Evolutionary conservation across 768 basidiomycete species (phyloP).

Genomic region (Lyophyllum decastes): DNA sequence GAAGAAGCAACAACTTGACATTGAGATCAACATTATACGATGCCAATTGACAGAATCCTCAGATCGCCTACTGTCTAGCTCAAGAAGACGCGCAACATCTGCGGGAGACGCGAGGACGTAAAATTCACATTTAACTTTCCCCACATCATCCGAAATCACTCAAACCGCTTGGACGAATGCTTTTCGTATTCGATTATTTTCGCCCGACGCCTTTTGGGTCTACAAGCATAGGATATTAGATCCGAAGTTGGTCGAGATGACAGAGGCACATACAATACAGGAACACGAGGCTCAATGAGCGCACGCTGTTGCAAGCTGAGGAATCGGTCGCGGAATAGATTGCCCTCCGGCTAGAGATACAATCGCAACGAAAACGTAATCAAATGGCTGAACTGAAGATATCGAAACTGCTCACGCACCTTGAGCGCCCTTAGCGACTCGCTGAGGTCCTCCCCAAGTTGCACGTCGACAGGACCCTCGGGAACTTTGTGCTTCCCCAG

Average conservation of each 20-base stretch:
- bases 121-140: too few relatives aligned
- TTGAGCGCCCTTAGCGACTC: slow-evolving; percentile 84
- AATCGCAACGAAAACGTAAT: neutral
- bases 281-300: slow-evolving; percentile 83
- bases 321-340: slow-evolving; percentile 89
- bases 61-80: too few relatives aligned
- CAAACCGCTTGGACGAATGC: slow-evolving; percentile 78
- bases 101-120: too few relatives aligned
- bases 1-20: too few relatives aligned
- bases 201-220: slow-evolving; percentile 52
- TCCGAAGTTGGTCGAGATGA: neutral
- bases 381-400: neutral
- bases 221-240: slow-evolving; percentile 19
- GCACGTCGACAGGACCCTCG: slow-evolving; percentile 73
- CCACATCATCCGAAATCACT: slow-evolving; percentile 28
- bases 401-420: slow-evolving; percentile 43
- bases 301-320: slow-evolving; percentile 86
- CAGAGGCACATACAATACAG: slow-evolving; percentile 58
- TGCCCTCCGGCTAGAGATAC: slow-evolving; percentile 79
- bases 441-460: slow-evolving; percentile 86
- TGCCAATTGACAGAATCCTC: too few relatives aligned
- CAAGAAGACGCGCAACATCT: too few relatives aligned
- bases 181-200: slow-evolving; percentile 73
- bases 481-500: slow-evolving; percentile 82
- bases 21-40: too few relatives aligned